Conservation (phyloP, 2,329 filamentous ascomycete genomes). For the Chaetomium globosum region DNA sequence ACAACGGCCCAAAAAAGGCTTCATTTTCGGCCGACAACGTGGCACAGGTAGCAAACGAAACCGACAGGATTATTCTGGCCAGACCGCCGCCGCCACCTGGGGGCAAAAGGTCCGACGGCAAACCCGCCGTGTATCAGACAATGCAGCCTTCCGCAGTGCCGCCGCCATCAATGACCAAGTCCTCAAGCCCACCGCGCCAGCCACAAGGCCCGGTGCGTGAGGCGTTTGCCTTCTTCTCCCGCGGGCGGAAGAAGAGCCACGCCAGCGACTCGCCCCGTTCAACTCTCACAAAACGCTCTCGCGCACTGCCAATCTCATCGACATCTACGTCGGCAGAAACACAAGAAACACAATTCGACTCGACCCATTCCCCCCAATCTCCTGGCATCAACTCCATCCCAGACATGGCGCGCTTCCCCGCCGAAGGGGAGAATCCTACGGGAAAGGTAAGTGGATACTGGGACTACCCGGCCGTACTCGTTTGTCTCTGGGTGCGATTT, state of each 20-base stretch:
- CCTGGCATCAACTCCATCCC: background rate
- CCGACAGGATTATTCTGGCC: slow-evolving; percentile 49
- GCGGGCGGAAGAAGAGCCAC: slow-evolving; percentile 46
- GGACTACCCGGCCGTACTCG: background rate
- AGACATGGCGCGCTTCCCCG: slow-evolving; percentile 37
- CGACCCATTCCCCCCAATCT: background rate
- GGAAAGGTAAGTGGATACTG: slow-evolving; percentile 63
- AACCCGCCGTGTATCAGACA: slow-evolving; percentile 45
- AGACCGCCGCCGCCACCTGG: slow-evolving; percentile 53
- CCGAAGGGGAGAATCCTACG: slow-evolving; percentile 74
- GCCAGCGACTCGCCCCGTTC: slow-evolving; percentile 17
- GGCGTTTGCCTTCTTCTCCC: slow-evolving; percentile 52
- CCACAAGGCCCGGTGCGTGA: slow-evolving; percentile 50
- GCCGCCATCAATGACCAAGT: slow-evolving; percentile 23
- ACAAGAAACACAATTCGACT: background rate
- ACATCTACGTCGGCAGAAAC: slow-evolving; percentile 36
- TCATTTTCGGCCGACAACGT: slow-evolving; percentile 45
- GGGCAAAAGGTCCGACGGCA: slow-evolving; percentile 45
- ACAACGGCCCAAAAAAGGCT: slow-evolving; percentile 37
- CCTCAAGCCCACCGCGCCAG: slow-evolving; percentile 20
- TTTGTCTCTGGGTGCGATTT: slow-evolving; percentile 8
- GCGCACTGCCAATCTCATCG: slow-evolving; percentile 30
- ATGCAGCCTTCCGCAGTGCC: slow-evolving; percentile 43
- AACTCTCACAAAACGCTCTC: slow-evolving; percentile 20
- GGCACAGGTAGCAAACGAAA: slow-evolving; percentile 52